These are phyloP conservation scores for Triangularia verruculosa DNA, from an alignment of 2,329 filamentous ascomycete genomes.

Conservation along the genomic window DNA sequence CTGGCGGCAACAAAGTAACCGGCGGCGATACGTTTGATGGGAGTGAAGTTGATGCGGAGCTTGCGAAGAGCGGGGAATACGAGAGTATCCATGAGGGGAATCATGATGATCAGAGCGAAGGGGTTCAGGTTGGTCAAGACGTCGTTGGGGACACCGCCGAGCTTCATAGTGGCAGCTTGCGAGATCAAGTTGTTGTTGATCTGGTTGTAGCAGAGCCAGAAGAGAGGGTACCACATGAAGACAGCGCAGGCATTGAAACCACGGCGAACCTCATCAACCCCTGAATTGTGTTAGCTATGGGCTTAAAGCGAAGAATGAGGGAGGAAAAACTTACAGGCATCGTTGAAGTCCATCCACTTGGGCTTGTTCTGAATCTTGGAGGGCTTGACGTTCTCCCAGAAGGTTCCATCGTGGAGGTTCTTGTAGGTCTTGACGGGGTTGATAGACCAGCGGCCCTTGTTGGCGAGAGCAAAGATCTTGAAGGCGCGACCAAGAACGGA, in stretches of 20 bases:
- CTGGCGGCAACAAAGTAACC: conserved; percentile 64
- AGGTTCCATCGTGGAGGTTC: conserved; percentile 53
- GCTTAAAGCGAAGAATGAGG: background rate
- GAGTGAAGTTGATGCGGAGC: conserved; percentile 63
- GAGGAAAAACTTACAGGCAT: conserved; percentile 47
- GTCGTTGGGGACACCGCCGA: conserved; percentile 73
- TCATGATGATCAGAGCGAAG: conserved; percentile 70
- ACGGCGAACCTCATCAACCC: conserved; percentile 71
- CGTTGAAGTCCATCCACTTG: conserved; percentile 74
- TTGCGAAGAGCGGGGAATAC: conserved; percentile 67
- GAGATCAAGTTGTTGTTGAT: conserved; percentile 58
- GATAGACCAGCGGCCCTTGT: conserved; percentile 66
- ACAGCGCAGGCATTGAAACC: conserved; percentile 66
- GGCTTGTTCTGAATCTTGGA: conserved; percentile 49
- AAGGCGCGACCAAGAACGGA: conserved; percentile 66
- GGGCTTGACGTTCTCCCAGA: conserved; percentile 71
- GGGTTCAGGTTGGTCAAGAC: conserved; percentile 72
- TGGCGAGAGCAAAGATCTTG: conserved; percentile 58
- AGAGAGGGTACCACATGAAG: conserved; percentile 66
- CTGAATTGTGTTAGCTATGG: conserved; percentile 7
- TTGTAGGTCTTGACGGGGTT: conserved; percentile 61
- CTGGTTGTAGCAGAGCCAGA: conserved; percentile 52
- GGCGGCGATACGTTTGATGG: conserved; percentile 70
- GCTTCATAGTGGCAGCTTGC: conserved; percentile 63
- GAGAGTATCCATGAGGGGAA: conserved; percentile 65